Evolutionary conservation across 768 basidiomycete genomes (phyloP), one percentile per base, ranked within the genome.

Genomic region (Candolleomyces eurysporus): DNA sequence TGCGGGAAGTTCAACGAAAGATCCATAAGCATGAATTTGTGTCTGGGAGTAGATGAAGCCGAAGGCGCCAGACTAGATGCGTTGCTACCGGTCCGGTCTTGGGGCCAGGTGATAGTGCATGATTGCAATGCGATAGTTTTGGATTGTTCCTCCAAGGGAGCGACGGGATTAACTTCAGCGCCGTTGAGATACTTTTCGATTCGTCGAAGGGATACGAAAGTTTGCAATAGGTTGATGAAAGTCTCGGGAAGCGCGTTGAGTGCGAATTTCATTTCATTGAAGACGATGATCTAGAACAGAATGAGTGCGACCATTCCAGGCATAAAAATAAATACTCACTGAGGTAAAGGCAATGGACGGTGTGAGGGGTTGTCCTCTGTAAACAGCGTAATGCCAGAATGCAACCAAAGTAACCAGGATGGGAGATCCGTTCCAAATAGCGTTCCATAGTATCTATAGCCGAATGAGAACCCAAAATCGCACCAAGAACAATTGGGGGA

Each of bases 91-190:
- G 72, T 62, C 39, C 90, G 85, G 63, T 94, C 92, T 66, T 89
- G 87, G 0, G 95, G 91, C 95, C 95, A 98, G 2, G 93, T 92
- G 52, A 94, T 80, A 1, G 92, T 96, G 43, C 92, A 94, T 9
- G 90, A 90, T 69, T 90, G 90, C 66, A 96, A 83, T 0, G 87
- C 81, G 57, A 96, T 87, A 3, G 76, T 82, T 55, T 81, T 77
- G n/a, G 81, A 79, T 64, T 88, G 84, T 31, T 81, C 71, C 21
- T 78, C 72, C 7, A 91, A 71, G 3, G 87, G 86, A 4, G 79
- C 81, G 10, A 91, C 86, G 1, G 79, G 72, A 1, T 80, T 71
- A 16, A 97, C 86, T 73, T 98, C 95, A 1, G 84, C 82, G 9
- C 84, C 81, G 52, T 84, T 76, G 26, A 97, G 82, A 72, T 96